Base-by-base conservation (phyloP, 2,329 filamentous ascomycete species). In the Coniochaeta sp. region DNA sequence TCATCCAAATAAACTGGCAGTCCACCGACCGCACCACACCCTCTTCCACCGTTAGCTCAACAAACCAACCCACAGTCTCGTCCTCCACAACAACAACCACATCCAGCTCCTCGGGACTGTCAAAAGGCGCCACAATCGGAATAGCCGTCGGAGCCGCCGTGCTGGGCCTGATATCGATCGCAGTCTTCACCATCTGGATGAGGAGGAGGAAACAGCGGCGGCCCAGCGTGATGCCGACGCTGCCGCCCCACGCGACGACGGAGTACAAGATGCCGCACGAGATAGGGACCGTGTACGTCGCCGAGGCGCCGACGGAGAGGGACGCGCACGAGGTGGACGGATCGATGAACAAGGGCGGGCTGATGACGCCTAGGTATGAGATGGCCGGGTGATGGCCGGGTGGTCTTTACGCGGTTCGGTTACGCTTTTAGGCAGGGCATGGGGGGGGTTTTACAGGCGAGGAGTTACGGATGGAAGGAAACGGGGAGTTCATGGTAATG, bases 1-100 rank as follows among this genome's bases (percentile, higher is more conserved):
- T 51, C 20, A 30, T 45, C 38, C 49, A 51, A 27, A 26, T 51
- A 22, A 45, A 51, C 26, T 45, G 35, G 35, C 49, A 51, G n/a
- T 28, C 20, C 14, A 31, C 49, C 24, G 49, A 51, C 49, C 33
- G 16, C 18, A 20, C n/a, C 5, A n/a, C 22, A 4, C 9, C 22
- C 42, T 28, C 22, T 20, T 7, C 40, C 8, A 6, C 38, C 18
- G 32, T 14, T 9, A 16, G 32, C 32, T 6, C 2, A 6, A 16
- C 32, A 3, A 10, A 22, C 33, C 6, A 22, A 16, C 16, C 22
- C 33, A 38, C 33, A 10, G 16, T 9, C 10, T 3, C 33, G 13
- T 20, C 33, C 13, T 12, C 33, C 4, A 3, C 16, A 10, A 38
- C 33, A 18, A 18, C 33, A 10, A 9, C 16, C 13, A 20, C 33